These are phyloP conservation scores for Lachancea sp. DNA, from an alignment of 805 yeast genomes.

Conservation along the genomic window DNA sequence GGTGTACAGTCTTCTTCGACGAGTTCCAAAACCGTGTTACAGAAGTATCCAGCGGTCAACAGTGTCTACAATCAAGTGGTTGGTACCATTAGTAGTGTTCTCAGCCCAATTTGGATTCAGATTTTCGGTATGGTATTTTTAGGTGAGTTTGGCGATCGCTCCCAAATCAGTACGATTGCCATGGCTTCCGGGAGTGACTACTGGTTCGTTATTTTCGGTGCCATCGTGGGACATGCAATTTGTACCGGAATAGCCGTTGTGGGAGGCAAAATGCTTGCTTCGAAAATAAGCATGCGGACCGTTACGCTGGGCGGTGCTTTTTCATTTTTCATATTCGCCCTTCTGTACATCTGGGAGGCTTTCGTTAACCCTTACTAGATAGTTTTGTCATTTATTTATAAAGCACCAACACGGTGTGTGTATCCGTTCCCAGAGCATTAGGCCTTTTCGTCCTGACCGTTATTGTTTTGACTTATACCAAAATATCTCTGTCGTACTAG, in stretches of 20 bases:
- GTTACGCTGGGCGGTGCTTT: conserved; percentile 87
- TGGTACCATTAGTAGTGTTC: conserved; percentile 52
- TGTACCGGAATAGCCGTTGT: conserved; percentile 89
- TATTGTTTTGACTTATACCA: conserved; percentile 7
- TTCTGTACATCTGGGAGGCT: conserved; percentile 74
- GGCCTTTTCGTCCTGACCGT: neutral
- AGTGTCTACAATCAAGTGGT: conserved; percentile 34
- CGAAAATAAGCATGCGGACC: conserved; percentile 82
- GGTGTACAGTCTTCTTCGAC: conserved; percentile 7
- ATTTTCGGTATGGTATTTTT: conserved; percentile 92
- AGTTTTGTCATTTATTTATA: neutral
- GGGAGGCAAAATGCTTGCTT: conserved; percentile 88
- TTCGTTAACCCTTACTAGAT: conserved; percentile 14
- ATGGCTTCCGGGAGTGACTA: conserved; percentile 96
- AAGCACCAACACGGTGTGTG: too few relatives aligned
- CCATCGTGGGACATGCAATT: conserved; percentile 78
- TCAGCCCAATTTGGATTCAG: conserved; percentile 90
- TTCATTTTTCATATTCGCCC: conserved; percentile 77
- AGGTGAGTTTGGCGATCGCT: conserved; percentile 99
- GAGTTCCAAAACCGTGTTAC: conserved; percentile 1
- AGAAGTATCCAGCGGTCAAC: conserved; percentile 14
- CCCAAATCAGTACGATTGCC: conserved; percentile 96
- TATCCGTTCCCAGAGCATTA: too few relatives aligned
- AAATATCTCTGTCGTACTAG: conserved; percentile 34
- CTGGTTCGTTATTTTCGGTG: conserved; percentile 84